Conservation (phyloP, 495 filamentous ascomycete species). For the Lepidopterella palustris region DNA sequence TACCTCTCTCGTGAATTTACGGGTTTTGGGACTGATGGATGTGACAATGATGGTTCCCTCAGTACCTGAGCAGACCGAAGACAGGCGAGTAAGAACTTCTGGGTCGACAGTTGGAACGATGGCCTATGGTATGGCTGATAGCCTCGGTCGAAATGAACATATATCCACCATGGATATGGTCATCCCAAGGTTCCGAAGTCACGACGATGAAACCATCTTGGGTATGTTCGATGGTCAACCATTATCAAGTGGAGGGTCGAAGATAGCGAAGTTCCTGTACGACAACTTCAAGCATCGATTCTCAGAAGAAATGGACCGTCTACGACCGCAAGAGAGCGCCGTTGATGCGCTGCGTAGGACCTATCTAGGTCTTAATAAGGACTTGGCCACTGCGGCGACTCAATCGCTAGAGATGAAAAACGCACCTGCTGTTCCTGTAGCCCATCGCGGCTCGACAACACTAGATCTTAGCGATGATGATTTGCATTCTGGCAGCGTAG, state of each 20-base stretch:
- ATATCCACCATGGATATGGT: conserved; percentile 97
- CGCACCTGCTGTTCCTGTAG: conserved; percentile 40
- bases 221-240: conserved; percentile 94
- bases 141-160: conserved; percentile 87
- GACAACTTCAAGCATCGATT: conserved; percentile 88
- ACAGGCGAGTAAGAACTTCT: conserved; percentile 92
- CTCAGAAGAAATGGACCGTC: conserved; percentile 67
- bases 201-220: conserved; percentile 80
- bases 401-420: conserved; percentile 66
- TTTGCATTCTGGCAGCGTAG: conserved; percentile 79
- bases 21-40: conserved; percentile 93
- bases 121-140: conserved; percentile 96
- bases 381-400: conserved; percentile 80
- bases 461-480: conserved; percentile 78
- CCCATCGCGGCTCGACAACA: conserved; percentile 63
- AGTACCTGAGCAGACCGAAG: conserved; percentile 90
- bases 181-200: conserved; percentile 85
- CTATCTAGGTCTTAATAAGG: conserved; percentile 87
- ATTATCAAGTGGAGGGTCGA: conserved; percentile 77
- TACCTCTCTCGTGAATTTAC: conserved; percentile 72
- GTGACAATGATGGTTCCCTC: conserved; percentile 89
- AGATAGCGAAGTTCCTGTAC: conserved; percentile 91
- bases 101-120: conserved; percentile 80
- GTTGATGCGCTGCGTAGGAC: conserved; percentile 77
- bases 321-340: conserved; percentile 63